Conservation (phyloP, 768 basidiomycete species). For the Coprinellus micaceus region DNA sequence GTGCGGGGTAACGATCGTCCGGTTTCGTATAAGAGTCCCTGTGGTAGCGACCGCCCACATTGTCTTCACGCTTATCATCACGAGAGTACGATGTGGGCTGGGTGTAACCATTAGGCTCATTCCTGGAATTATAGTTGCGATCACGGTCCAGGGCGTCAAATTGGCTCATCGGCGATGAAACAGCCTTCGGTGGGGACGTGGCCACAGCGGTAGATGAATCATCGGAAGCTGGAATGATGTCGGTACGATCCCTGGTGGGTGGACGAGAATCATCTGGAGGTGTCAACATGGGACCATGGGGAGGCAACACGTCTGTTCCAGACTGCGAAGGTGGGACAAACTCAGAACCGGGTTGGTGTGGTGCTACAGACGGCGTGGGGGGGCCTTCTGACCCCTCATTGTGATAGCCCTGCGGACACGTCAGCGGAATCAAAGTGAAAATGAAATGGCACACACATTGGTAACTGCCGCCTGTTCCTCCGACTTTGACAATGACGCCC, state of each 20-base stretch:
- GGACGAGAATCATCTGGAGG: not conserved
- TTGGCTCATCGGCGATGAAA: slow-evolving; percentile 6
- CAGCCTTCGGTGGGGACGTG: slow-evolving; percentile 1
- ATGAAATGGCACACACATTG: not conserved
- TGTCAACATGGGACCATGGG: not conserved
- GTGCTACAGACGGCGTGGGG: not conserved
- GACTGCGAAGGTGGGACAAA: slow-evolving; percentile 2
- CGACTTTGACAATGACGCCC: not conserved
- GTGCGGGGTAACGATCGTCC: slow-evolving; percentile 8
- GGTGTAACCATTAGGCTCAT: slow-evolving; percentile 1
- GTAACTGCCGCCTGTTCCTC: not conserved
- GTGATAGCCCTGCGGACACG: not conserved
- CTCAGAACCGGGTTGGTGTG: slow-evolving; percentile 1
- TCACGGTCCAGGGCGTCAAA: not conserved
- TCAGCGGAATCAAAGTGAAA: not conserved
- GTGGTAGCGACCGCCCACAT: slow-evolving; percentile 5
- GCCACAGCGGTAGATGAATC: not conserved
- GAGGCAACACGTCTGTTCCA: not conserved
- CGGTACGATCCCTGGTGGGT: slow-evolving; percentile 1
- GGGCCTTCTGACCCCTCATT: not conserved
- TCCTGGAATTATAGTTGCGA: slow-evolving; percentile 3
- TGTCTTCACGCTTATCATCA: slow-evolving; percentile 6
- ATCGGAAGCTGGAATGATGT: slow-evolving; percentile 2
- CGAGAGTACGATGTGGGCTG: slow-evolving; percentile 8
- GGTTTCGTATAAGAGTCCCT: slow-evolving; percentile 12